Evolutionary conservation across 192 early-diverging fungal species (phyloP).

Genomic region (Entomortierella beljakovae): DNA sequence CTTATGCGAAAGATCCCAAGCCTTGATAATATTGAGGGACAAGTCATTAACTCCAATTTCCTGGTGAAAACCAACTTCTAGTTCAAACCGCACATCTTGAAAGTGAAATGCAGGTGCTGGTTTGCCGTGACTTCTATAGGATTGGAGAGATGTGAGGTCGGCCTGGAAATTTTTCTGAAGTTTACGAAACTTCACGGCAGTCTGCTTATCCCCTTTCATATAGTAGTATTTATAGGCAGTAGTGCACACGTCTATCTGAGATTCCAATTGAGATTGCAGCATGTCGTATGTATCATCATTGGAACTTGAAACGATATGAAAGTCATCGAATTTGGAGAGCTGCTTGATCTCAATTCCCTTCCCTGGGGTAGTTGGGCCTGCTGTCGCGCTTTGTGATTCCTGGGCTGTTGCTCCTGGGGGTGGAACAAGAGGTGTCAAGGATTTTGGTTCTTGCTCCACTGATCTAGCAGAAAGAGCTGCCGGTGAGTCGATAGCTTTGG

Average conservation of each 20-base stretch:
- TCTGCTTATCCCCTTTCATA: conserved; percentile 60
- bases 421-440: conserved; percentile 12
- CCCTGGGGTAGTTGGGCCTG: conserved; percentile 13
- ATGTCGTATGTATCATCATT: conserved; percentile 57
- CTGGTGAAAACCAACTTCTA: conserved; percentile 56
- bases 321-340: conserved; percentile 40
- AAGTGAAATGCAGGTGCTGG: conserved; percentile 64
- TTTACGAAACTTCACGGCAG: conserved; percentile 65
- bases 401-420: conserved; percentile 45
- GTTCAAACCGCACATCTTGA: conserved; percentile 64
- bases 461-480: neutral
- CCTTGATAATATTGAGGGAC: conserved; percentile 70
- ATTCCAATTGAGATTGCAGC: conserved; percentile 60
- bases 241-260: conserved; percentile 67
- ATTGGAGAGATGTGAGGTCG: conserved; percentile 65
- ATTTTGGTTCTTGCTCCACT: neutral
- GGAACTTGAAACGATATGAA: conserved; percentile 53
- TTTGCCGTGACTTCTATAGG: conserved; percentile 48
- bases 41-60: conserved; percentile 76
- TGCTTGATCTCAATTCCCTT: conserved; percentile 29
- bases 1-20: conserved; percentile 63
- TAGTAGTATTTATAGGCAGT: conserved; percentile 53
- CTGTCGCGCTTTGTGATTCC: conserved; percentile 41
- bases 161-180: conserved; percentile 67
- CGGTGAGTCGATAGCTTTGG: conserved; percentile 11